Conservation (phyloP, 352 stramenopile genomes). For the Globisporangium alternatum region DNA sequence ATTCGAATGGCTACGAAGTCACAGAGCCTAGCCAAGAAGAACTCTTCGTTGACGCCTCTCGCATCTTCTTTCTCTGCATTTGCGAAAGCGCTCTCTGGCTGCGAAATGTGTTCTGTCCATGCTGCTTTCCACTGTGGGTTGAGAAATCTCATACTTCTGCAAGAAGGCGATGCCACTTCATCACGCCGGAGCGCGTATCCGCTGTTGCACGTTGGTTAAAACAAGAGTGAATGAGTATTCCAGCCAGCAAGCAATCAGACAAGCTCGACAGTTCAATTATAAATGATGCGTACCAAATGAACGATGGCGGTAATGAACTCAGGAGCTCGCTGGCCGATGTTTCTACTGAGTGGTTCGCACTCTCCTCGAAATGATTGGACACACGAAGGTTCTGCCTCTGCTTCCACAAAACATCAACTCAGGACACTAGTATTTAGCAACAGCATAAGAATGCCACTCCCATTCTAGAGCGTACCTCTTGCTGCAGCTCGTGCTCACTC, state of each 20-base stretch:
- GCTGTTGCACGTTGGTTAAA: constrained; percentile 3
- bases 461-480: not conserved
- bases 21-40: constrained; percentile 29
- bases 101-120: not conserved
- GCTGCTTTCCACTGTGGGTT: constrained; percentile 22
- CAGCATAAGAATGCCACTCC: not conserved
- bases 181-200: constrained; percentile 31
- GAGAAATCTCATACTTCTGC: constrained; percentile 30
- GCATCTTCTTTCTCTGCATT: not conserved
- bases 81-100: not conserved
- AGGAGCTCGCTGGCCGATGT: not conserved
- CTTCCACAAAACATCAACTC: not conserved
- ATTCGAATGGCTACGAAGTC: constrained; percentile 27
- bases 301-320: not conserved
- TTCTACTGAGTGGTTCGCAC: not conserved
- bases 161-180: constrained; percentile 26
- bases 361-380: not conserved
- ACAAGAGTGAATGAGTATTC: not conserved
- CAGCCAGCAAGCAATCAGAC: too few relatives aligned
- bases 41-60: constrained; percentile 4
- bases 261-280: not conserved
- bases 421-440: not conserved
- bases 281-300: not conserved
- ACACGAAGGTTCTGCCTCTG: not conserved
- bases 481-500: constrained; percentile 10